These are phyloP conservation scores for Macadamia integrifolia DNA, from an alignment of 164 flowering plant species.

Conservation along the genomic window DNA sequence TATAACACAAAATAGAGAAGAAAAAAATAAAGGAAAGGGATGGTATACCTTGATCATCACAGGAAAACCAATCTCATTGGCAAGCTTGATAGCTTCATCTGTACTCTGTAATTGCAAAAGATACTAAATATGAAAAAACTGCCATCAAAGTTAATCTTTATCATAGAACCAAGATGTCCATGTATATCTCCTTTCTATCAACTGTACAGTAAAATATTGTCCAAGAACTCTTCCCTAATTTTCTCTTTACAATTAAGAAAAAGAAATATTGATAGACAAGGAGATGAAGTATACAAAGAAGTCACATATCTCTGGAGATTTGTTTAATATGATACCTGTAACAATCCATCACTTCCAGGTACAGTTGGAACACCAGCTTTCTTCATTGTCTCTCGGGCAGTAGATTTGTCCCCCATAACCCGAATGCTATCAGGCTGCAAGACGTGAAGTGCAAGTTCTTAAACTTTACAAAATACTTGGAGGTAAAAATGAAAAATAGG, in stretches of 20 bases:
- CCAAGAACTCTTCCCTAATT: background rate
- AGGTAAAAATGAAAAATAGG: background rate
- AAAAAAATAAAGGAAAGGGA: background rate
- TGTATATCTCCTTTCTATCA: background rate
- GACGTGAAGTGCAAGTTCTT: background rate
- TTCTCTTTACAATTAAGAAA: background rate
- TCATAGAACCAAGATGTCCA: background rate
- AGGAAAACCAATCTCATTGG: conserved; percentile 85
- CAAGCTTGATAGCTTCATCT: conserved; percentile 83
- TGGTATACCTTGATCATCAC: conserved; percentile 92
- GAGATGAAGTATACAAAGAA: background rate
- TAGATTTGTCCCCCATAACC: conserved; percentile 97
- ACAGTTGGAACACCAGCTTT: conserved; percentile 99
- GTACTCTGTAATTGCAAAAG: conserved; percentile 55
- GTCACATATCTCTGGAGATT: background rate
- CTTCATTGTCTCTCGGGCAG: conserved; percentile 98
- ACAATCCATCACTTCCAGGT: conserved; percentile 94
- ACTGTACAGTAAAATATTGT: background rate
- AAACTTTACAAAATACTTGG: background rate
- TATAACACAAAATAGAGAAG: background rate
- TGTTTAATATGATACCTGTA: conserved; percentile 48
- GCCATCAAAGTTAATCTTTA: background rate
- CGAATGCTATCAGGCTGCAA: conserved; percentile 94
- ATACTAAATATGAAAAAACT: conserved; percentile 3
- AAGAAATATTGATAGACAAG: background rate